Base-by-base conservation (phyloP, 192 early-diverging fungal species). In the Gigaspora rosea region DNA sequence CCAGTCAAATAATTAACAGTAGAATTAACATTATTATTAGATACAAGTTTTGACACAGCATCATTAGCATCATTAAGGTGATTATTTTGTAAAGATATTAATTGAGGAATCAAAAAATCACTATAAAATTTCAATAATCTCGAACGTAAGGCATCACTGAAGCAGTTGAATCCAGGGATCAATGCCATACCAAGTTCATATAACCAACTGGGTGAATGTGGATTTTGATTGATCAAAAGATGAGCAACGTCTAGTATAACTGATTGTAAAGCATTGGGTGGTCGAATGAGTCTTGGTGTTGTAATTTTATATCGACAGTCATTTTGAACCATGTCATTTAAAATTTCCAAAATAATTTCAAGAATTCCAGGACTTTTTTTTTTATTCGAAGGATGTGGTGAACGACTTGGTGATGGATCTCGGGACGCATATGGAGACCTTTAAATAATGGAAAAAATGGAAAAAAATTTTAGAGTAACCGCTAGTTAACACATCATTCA, bases 281-380 rank as follows among this genome's bases (percentile, higher is more conserved):
- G 88, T 11, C 87, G 83, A 35, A 80, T 82, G 20, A 87, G 88
- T 36, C 84, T 81, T 10, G 85, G 84, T 15, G 82, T 70, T 9
- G 76, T 75, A 35, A 84, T 62, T 73, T 71, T 81, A 71, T 84
- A 90, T 15, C 85, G 84, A 73, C 87, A 87, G 52, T 90, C 88
- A 70, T 90, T 85, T 1, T 82, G 79, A n/a, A 90, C 78, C 8
- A 90, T 71, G 36, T 90, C 88, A 7, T 81, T 79, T 9, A 90
- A 62, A 35, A 83, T 73, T 7, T 80, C 77, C n/a, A 87, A 75
- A 27, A 90, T 81, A 32, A 70, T 74, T 32, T 85, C 79, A 33
- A 85, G 69, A 18, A 82, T 67, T 13, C 61, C 50, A 10, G 48
- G 58, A 47, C 48, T 33, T 51, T 69, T 69, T 47, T 51, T 49